Evolutionary conservation across 1,139 yeast species (phyloP), one percentile per base, ranked within the genome.

Genomic region (Candida pseudoviswanathii): DNA sequence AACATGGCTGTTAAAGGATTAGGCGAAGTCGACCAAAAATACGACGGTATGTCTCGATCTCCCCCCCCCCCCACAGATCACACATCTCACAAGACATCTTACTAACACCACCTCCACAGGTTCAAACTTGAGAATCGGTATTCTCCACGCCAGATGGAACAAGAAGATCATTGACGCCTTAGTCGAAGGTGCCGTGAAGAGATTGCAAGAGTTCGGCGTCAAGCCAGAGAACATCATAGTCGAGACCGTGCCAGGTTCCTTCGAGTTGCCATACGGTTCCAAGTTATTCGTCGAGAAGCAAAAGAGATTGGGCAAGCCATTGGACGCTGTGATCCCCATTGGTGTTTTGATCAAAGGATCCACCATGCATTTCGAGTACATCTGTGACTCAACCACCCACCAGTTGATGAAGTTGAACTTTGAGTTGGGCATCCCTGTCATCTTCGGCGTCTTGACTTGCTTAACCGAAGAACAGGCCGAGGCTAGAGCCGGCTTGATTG

Each of bases 301-400:
- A 53, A 68, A 71, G 49, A 65, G 64, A 47, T 60, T 66, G 51
- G 80, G 78, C 44, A 67, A 72, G 52, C 82, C 84, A 29, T 75
- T 87, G 55, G 97, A 94, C 65, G 97, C 95, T 3, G 81, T 92
- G 45, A 89, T 94, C 55, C 94, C 98, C 48, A 91, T 94, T 59
- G 99, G 99, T 50, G 94, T 89, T 37, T 78, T 94, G 62, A 92
- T 94, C 72, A 94, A 94, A 74, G 99, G 99, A 50, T 85, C 92
- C 42, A 94, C 98, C 44, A 91, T 91, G 97, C 99, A 94, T 73
- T 94, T 94, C 64, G 99, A 94, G 71, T 94, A 92, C 73, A 94
- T 94, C 60, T 88, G 96, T 66, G 98, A 94, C 54, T 75, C 97
- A 2, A 91, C 88, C 32, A 85, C 97, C 10, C 84, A 86, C 58